Base-by-base conservation (phyloP, 83 land plant species). In the Diphasiastrum complanatum region DNA sequence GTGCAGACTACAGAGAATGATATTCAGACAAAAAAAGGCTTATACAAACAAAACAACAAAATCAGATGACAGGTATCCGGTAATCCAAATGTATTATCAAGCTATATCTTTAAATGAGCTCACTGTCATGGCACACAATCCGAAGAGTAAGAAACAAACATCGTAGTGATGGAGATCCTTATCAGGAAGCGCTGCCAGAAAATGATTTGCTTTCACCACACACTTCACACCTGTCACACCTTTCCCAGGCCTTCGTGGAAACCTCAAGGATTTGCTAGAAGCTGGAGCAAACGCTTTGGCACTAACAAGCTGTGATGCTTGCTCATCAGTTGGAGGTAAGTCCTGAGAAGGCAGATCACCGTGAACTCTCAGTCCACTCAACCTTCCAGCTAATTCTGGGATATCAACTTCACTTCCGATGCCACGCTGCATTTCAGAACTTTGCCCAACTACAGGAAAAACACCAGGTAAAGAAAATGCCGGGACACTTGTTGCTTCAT, bases 111-210 rank as follows among this genome's bases (percentile, higher is more conserved):
- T n/a, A n/a, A n/a, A n/a, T n/a, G n/a, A n/a, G n/a, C n/a, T n/a
- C n/a, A n/a, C n/a, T n/a, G n/a, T n/a, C n/a, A n/a, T n/a, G n/a
- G n/a, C n/a, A n/a, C n/a, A n/a, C n/a, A n/a, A n/a, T n/a, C n/a
- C n/a, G n/a, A n/a, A n/a, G n/a, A 38, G 14, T 38, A 14, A 19
- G 5, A 22, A 5, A 54, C 58, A 25, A 25, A 54, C 58, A 54
- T 54, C 58, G n/a, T 54, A 54, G n/a, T 54, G 58, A 25, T 54
- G 58, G 4, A 54, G 58, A 54, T 54, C 58, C 58, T 54, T 54
- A 33, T 54, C 33, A 4, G 58, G 58, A 4, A 54, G 33, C 33
- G 24, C 58, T 22, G 58, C 58, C 24, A 54, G 29, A 25, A 54
- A 54, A n/a, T 54, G 58, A 54, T 54, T 54, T 5, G 29, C 58